Percentiles rank a stretch among this genome's conserved stretches.
Evolutionary conservation across 208 protist species (phyloP).

Genomic region (Acanthamoeba castellanii): DNA sequence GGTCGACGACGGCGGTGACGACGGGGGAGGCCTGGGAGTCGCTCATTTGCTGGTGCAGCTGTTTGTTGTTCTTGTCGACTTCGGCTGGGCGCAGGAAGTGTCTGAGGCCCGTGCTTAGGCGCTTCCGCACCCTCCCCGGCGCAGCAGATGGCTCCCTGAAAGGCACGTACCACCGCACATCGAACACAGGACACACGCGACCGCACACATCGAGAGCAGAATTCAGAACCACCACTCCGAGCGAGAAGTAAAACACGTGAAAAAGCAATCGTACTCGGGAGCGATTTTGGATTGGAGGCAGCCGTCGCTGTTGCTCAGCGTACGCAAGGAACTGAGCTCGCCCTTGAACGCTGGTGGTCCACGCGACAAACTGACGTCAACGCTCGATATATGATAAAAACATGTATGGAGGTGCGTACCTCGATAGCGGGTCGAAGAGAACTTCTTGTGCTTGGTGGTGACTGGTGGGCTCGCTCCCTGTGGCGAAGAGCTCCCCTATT

Average conservation of each 20-base stretch:
- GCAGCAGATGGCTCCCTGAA: neutral
- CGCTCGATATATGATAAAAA: neutral
- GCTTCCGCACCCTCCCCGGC: neutral
- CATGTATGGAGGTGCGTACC: neutral
- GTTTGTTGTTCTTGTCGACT: neutral
- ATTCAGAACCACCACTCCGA: no score
- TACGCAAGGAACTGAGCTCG: slow-evolving; percentile 27
- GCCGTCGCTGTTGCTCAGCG: slow-evolving; percentile 61
- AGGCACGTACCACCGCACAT: no score
- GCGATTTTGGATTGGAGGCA: slow-evolving; percentile 21
- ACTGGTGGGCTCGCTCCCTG: neutral
- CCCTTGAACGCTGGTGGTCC: neutral
- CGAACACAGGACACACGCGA: no score
- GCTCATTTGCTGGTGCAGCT: neutral
- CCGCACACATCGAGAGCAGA: neutral
- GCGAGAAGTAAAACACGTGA: no score
- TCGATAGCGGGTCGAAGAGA: slow-evolving; percentile 18
- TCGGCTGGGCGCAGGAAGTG: slow-evolving; percentile 22
- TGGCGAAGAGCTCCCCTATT: neutral
- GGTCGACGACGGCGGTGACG: neutral
- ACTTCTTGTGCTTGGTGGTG: slow-evolving; percentile 8
- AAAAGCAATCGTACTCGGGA: neutral
- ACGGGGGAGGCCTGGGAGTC: neutral
- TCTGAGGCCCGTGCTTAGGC: neutral
- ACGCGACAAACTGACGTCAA: neutral